Percentiles rank a stretch among this genome's conserved stretches.
Evolutionary conservation across 108 stramenopile species (phyloP).

Genomic region (Pseudonitzschia delicatissima): DNA sequence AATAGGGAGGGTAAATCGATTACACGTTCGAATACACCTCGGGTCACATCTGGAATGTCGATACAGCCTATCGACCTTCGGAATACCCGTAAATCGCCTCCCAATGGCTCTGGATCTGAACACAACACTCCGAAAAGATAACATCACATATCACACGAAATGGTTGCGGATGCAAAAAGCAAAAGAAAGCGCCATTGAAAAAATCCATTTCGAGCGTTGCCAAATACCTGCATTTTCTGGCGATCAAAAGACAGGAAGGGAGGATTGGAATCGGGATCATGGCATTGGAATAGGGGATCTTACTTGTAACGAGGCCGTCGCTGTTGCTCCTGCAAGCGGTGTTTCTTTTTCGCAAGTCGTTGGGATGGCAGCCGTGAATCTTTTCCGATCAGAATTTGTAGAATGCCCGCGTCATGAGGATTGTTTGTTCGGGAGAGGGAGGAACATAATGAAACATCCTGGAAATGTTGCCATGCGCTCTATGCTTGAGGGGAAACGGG

Average conservation of each 20-base stretch:
- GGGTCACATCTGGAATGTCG: background rate
- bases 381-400: background rate
- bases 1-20: background rate
- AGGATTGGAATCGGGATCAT: too few relatives aligned
- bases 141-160: background rate
- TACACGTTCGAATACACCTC: background rate
- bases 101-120: background rate
- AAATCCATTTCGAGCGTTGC: background rate
- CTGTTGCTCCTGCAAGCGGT: background rate
- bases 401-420: constrained; percentile 14
- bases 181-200: background rate
- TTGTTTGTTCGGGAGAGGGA: constrained; percentile 12
- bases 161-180: background rate
- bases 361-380: background rate
- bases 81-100: background rate
- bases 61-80: background rate
- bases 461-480: constrained; percentile 10
- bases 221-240: too few relatives aligned
- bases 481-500: background rate
- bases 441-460: constrained; percentile 6
- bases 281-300: background rate
- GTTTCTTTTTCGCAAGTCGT: too few relatives aligned
- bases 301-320: background rate
- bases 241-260: background rate
- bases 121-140: constrained; percentile 1